These are phyloP conservation scores for Russula sp. DNA, from an alignment of 768 basidiomycete species.

Conservation along the genomic window DNA sequence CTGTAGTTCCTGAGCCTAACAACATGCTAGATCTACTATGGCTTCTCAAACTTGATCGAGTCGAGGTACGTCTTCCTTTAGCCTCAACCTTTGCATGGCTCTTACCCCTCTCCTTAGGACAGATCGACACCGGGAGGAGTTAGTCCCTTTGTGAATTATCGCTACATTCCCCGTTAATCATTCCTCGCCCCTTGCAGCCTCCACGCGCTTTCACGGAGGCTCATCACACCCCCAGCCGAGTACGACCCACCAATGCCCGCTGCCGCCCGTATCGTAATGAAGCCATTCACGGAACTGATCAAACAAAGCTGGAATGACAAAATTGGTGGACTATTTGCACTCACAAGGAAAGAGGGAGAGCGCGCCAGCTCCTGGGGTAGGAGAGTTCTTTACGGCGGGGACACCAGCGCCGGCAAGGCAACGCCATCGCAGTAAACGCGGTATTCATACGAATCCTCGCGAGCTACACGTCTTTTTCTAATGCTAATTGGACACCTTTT, in stretches of 20 bases:
- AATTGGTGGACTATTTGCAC: constrained; percentile 10
- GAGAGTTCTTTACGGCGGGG: constrained; percentile 38
- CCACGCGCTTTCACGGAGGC: constrained; percentile 4
- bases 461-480: not conserved
- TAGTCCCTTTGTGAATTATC: constrained; percentile 23
- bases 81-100: not conserved
- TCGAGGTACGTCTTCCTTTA: constrained; percentile 36
- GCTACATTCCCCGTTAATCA: not conserved
- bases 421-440: constrained; percentile 11
- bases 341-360: constrained; percentile 10
- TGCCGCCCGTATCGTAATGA: constrained; percentile 16
- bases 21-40: constrained; percentile 45
- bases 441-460: not conserved
- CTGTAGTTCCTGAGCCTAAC: constrained; percentile 23
- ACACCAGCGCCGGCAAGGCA: not conserved
- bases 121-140: constrained; percentile 50
- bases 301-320: constrained; percentile 20
- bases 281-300: constrained; percentile 9
- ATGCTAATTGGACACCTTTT: not conserved
- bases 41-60: constrained; percentile 58
- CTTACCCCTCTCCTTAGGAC: constrained; percentile 35
- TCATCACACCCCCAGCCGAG: constrained; percentile 12
- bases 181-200: not conserved
- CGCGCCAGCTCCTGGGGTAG: constrained; percentile 36
- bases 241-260: constrained; percentile 14